phyloP scores from a whole-genome alignment of 257 asterid genomes.

The Oldenlandia corymbosa region DNA sequence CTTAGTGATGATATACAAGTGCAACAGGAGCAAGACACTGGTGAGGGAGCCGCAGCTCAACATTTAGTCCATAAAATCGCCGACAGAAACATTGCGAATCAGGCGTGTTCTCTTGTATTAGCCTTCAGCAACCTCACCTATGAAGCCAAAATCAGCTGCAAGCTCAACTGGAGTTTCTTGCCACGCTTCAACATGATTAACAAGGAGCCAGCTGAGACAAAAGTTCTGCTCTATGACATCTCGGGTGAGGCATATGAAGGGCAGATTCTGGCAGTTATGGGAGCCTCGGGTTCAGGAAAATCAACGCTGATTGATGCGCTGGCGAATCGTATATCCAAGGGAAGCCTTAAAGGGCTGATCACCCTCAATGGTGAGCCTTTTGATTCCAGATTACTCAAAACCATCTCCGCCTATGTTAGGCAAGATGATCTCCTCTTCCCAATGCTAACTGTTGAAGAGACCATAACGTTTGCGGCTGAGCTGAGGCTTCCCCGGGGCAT shows the following conservation, averaged over 20 bases:
- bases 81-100: too few relatives aligned
- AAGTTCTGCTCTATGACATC: constrained; percentile 27
- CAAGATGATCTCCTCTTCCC: constrained; percentile 42
- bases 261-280: constrained; percentile 37
- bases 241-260: constrained; percentile 43
- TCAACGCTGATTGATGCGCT: constrained; percentile 41
- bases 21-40: not conserved
- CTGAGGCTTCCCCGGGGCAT: constrained; percentile 32
- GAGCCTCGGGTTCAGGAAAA: constrained; percentile 45
- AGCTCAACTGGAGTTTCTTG: not conserved
- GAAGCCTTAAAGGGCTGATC: constrained; percentile 28
- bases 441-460: constrained; percentile 43
- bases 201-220: constrained; percentile 11
- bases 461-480: constrained; percentile 42
- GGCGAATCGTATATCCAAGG: constrained; percentile 29
- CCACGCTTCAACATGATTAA: constrained; percentile 3
- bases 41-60: not conserved
- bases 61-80: too few relatives aligned
- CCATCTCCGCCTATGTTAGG: constrained; percentile 41
- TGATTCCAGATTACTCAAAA: constrained; percentile 31
- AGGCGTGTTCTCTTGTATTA: constrained; percentile 39
- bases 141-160: constrained; percentile 24
- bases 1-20: too few relatives aligned
- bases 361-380: constrained; percentile 31
- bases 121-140: constrained; percentile 29